phyloP scores from a whole-genome alignment of 805 yeast genomes.

The Wickerhamomyces rabaulensis region DNA sequence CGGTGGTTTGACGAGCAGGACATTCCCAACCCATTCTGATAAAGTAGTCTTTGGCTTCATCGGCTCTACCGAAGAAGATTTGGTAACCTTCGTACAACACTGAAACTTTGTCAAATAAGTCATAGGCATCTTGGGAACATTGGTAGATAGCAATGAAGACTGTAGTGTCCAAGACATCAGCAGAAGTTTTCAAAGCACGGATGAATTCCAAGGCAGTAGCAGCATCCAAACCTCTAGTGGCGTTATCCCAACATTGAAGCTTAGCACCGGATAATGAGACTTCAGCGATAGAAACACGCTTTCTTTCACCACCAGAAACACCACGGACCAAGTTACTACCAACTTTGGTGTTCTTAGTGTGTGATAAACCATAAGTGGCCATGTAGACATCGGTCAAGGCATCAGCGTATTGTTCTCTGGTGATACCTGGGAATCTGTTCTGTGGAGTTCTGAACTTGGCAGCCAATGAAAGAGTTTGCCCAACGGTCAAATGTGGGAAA shows the following conservation, averaged over 20 bases:
- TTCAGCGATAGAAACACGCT: constrained; percentile 66
- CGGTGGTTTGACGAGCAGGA: constrained; percentile 62
- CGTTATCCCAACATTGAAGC: constrained; percentile 48
- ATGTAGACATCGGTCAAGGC: constrained; percentile 49
- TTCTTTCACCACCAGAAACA: constrained; percentile 68
- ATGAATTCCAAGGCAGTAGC: constrained; percentile 53
- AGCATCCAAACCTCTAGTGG: constrained; percentile 57
- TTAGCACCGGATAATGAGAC: constrained; percentile 41
- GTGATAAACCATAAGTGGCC: constrained; percentile 43
- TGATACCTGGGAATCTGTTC: constrained; percentile 51
- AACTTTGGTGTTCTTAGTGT: constrained; percentile 55
- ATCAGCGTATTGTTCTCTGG: constrained; percentile 47
- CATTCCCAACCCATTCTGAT: constrained; percentile 59
- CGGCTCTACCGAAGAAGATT: constrained; percentile 58
- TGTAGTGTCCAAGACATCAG: constrained; percentile 40
- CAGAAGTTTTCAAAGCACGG: constrained; percentile 44
- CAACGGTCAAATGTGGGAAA: constrained; percentile 64
- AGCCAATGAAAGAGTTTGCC: constrained; percentile 59
- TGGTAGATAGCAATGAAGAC: constrained; percentile 68
- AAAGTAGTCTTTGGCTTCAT: constrained; percentile 51
- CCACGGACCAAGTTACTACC: constrained; percentile 63
- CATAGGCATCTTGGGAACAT: constrained; percentile 62
- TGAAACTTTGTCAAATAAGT: constrained; percentile 56
- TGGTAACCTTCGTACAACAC: constrained; percentile 58
- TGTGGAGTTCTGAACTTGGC: constrained; percentile 56